Base-by-base conservation (phyloP, 1,139 yeast species). In the Hyphopichia buzzinii region DNA sequence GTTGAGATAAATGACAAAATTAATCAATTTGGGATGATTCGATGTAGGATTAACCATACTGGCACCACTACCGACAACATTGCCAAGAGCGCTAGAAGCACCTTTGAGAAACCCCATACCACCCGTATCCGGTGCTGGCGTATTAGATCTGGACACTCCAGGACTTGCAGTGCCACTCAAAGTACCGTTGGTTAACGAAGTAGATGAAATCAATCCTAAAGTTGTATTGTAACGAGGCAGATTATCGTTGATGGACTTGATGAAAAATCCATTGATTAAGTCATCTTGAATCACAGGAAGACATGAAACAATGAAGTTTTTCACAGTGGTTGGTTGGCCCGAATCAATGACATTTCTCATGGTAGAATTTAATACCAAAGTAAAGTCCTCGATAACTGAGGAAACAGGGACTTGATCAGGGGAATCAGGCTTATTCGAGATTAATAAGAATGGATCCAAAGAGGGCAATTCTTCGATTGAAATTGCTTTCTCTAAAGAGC, bases 371-470 rank as follows among this genome's bases (percentile, higher is more conserved):
- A 89, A 62, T 14, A 89, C 79, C 48, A 88, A 67, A 25, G 89
- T 77, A 31, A 87, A 66, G 55, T 92, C 98, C 54, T 92, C 98
- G 28, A 90, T 79, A 8, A 88, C 82, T 0, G 97, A 88, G 0
- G 95, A 79, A 4, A 85, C 78, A 3, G 94, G 84, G 3, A 85
- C 79, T 33, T 68, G 74, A 43, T 74, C 86, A 8, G 74, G 76
- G 3, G 59, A 44, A 4, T 34, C 40, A 3, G 53, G 39, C 3
- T 38, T 39, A 7, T 43, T 33, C 4, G 41, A 26, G 8, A 44
- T 36, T 3, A 44, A 23, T 38, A 68, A 54, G 35, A 47, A 64
- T 2, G 64, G 46, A 17, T 67, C 71, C 30, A 71, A 48, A 0
- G 61, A 42, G 0, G 95, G 96, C 16, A 85, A 47, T 46, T 85